Base-by-base conservation (phyloP, 2,329 filamentous ascomycete genomes). In the Beauveria sp. region DNA sequence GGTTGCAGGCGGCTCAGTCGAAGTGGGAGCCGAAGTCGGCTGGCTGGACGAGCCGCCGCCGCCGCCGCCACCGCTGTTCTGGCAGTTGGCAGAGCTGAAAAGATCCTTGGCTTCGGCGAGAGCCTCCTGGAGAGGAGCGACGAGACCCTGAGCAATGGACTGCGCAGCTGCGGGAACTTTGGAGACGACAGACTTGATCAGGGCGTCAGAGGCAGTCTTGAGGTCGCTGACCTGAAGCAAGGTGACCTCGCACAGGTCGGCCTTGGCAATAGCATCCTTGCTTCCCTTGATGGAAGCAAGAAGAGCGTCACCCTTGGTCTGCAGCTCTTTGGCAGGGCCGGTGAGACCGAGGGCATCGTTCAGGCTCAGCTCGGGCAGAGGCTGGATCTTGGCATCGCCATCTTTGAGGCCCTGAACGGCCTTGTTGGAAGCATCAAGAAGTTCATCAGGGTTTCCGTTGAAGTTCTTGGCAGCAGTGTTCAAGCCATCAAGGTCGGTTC, bases 51-150 rank as follows among this genome's bases (percentile, higher is more conserved):
- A 37, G 48, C 50, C 22, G 50, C 61, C 47, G 14, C 50, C 53
- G 28, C 50, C 41, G 48, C 61, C 47, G 14, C 47, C 51, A 37
- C 54, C 55, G 30, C 59, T 56, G 63, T 69, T 64, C 65, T 68
- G 69, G 65, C 71, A 73, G 67, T 70, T 71, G 28, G 61, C 59
- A n/a, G 67, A 52, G 43, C 64, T 66, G 58, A 72, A 73, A 60
- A 65, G 63, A 20, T 52, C 55, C 59, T 68, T 63, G 47, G 66
- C 65, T n/a, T 67, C 63, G 52, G 50, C 22, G 9, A 73, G 64
- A 37, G 66, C 64, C 44, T 65, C 47, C 41, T 65, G 66, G 50
- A 73, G 66, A 52, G 65, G 62, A 3, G 53, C 54, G 12, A 70
- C 67, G 16, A 73, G 67, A 55, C 62, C 55, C 48, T 61, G 28